phyloP scores from a whole-genome alignment of 495 filamentous ascomycete genomes.

The Neurospora sp. region DNA sequence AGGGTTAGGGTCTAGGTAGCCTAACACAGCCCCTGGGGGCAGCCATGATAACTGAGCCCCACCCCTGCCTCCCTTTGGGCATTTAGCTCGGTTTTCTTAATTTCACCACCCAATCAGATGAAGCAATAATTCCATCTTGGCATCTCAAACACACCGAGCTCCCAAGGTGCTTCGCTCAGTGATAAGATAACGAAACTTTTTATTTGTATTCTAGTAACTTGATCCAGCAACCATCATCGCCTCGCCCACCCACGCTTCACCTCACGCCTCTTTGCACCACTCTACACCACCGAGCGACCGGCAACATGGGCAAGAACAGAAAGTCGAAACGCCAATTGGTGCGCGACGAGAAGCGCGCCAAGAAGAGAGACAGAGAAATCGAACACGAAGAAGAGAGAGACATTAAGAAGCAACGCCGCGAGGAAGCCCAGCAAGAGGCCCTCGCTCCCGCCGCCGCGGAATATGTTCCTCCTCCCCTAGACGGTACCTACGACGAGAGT shows the following conservation, averaged over 20 bases:
- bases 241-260: neutral
- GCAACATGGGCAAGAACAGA: constrained; percentile 23
- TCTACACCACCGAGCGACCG: neutral
- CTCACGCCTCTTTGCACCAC: neutral
- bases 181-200: constrained; percentile 16
- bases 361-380: constrained; percentile 23
- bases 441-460: constrained; percentile 9
- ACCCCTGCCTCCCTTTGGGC: neutral
- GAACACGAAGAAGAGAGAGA: constrained; percentile 20
- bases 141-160: neutral
- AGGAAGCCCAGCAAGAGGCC: constrained; percentile 10
- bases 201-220: neutral
- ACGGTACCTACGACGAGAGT: constrained; percentile 14
- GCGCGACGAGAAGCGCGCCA: constrained; percentile 37
- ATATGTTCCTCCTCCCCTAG: constrained; percentile 20
- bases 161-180: neutral
- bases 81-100: neutral
- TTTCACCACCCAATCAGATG: neutral
- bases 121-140: neutral
- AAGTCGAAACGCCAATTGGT: constrained; percentile 37
- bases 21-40: neutral
- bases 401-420: constrained; percentile 29
- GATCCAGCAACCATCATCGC: neutral
- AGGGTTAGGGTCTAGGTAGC: neutral
- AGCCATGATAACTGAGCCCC: neutral